Percentiles rank a stretch among this genome's conserved stretches.
phyloP scores from a whole-genome alignment of 805 yeast species.

The Spathaspora sp. region DNA sequence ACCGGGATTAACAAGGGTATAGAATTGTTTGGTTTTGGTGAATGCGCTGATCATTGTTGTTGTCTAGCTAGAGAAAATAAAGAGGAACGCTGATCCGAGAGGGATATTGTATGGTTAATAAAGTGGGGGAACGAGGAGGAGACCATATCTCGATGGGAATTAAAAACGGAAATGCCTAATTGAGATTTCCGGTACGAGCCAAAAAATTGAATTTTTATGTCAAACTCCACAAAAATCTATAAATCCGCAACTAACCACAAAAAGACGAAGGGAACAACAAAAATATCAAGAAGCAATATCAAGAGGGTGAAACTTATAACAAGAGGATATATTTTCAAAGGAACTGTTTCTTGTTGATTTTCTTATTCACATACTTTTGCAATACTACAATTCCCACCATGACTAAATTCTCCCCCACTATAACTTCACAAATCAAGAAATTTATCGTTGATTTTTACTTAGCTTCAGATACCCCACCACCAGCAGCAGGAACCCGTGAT shows the following conservation, averaged over 20 bases:
- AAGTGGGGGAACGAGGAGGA: not conserved
- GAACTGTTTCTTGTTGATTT: not conserved
- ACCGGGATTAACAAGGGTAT: conserved; percentile 2
- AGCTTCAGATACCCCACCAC: conserved; percentile 10
- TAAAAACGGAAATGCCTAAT: not conserved
- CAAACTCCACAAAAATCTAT: not conserved
- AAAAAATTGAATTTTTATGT: not conserved
- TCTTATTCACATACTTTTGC: not conserved
- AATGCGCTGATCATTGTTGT: conserved; percentile 2
- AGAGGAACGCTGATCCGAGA: not conserved
- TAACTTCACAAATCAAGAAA: conserved; percentile 1
- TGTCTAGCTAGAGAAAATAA: not conserved
- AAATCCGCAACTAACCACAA: not conserved
- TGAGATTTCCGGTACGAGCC: not conserved
- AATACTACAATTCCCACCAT: not conserved
- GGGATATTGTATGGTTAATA: not conserved
- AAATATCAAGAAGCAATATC: not conserved
- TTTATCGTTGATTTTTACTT: conserved; percentile 9
- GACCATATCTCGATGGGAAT: not conserved
- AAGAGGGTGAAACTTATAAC: not conserved
- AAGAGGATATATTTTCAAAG: not conserved
- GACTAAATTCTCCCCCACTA: conserved; percentile 4
- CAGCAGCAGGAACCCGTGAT: conserved; percentile 5
- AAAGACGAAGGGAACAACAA: not conserved
- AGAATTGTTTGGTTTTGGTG: conserved; percentile 5